Evolutionary conservation across 805 yeast species (phyloP), one percentile per base, ranked within the genome.

Genomic region (Candida ponderosae): DNA sequence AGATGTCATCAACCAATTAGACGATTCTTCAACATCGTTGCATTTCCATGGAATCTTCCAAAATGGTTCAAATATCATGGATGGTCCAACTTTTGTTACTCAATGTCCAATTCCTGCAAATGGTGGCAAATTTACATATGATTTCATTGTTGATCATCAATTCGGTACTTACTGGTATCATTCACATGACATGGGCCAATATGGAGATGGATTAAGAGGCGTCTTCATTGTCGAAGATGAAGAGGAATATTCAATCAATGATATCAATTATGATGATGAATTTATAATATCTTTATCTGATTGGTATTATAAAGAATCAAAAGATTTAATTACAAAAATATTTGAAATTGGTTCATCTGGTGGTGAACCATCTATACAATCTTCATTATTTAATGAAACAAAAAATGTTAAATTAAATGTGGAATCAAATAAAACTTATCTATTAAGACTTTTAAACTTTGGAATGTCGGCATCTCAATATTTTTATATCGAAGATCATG

Each of bases 401-500:
- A 56, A 53, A 29, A 61, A 63, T 42, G 72, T 79, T 50, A 58
- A 50, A 32, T 53, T 72, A 5, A 41, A 49, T n/a, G 68, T 76
- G 10, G 49, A 66, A 34, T 68, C 70, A 4, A 54, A 60, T 35
- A 66, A 60, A 29, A 68, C 69, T 7, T 74, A 74, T 48, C 53
- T 72, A 31, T 41, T 78, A 26, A 58, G 81, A 43, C 51, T 78
- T 19, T 62, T 70, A 34, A 78, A 77, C 47, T 62, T 65, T 38
- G 83, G 83, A 4, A 67, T 74, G 56, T 75, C 79, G 33, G 73
- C 71, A 3, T 69, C 81, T 3, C 80, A 76, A 48, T 66, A 66
- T 43, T 56, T 78, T 35, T 69, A 67, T 43, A 60, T 77, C 38
- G 77, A 73, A 48, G 71, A 65, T 44, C 81, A 74, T 51, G 59